A percentile compares a stretch with the other conserved stretches of the same genome.
Conservation (phyloP, 805 yeast species). For the Tetrapisispora arboricola region DNA sequence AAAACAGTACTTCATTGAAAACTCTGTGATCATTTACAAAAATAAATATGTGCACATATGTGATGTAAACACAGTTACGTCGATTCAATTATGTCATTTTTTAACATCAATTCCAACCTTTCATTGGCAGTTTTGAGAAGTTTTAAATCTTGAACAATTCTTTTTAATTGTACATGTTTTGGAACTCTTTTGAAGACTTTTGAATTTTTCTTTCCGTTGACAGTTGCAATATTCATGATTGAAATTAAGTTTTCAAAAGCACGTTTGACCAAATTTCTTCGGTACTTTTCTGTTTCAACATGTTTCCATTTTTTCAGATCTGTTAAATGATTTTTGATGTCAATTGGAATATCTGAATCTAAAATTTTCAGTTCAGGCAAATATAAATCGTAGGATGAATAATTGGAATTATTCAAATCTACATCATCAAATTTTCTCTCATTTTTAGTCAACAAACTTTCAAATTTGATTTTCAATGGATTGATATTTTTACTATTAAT, state of each 20-base stretch:
- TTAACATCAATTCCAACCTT: slow-evolving; percentile 11
- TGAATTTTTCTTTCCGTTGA: background rate
- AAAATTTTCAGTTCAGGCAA: slow-evolving; percentile 21
- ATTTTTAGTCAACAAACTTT: background rate
- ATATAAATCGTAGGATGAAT: background rate
- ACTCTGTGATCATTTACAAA: too few species aligned
- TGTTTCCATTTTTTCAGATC: slow-evolving; percentile 26
- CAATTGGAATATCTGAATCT: slow-evolving; percentile 16
- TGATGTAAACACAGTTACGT: background rate
- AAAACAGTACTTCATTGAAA: too few species aligned
- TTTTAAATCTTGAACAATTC: slow-evolving; percentile 25
- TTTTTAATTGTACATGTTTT: slow-evolving; percentile 24
- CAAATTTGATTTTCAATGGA: background rate
- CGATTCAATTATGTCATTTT: background rate
- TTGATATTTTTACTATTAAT: too few species aligned
- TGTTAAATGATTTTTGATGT: slow-evolving; percentile 12
- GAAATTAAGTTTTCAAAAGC: slow-evolving; percentile 22
- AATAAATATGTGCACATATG: too few species aligned
- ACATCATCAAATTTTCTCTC: background rate
- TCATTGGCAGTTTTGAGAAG: slow-evolving; percentile 20
- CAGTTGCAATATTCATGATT: slow-evolving; percentile 15
- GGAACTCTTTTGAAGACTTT: slow-evolving; percentile 20
- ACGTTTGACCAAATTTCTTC: slow-evolving; percentile 23
- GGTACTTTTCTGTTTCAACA: slow-evolving; percentile 24
- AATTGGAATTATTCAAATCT: background rate